Evolutionary conservation across 2,329 filamentous ascomycete species (phyloP).

Genomic region (Penicillium sp.): DNA sequence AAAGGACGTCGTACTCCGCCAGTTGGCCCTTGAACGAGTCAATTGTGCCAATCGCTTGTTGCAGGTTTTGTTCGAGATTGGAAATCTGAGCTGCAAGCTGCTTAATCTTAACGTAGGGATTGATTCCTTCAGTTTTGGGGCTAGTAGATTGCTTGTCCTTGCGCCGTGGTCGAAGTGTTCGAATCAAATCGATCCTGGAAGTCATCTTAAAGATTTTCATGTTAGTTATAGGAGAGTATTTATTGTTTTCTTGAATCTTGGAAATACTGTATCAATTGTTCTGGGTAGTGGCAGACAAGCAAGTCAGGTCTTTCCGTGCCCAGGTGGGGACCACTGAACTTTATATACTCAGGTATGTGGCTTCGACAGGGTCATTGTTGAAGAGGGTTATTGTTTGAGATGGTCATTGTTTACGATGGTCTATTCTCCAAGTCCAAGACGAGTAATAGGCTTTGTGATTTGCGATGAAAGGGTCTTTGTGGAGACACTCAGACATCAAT

Average conservation of each 20-base stretch:
- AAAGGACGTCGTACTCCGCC: slow-evolving; percentile 14
- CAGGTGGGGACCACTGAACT: neutral
- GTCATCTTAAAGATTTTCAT: neutral
- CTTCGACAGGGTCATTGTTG: neutral
- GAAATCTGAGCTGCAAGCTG: slow-evolving; percentile 4
- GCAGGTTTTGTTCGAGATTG: slow-evolving; percentile 4
- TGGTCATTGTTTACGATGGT: neutral
- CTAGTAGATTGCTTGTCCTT: neutral
- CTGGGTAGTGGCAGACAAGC: neutral
- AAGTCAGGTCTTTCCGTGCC: neutral
- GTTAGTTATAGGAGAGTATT: neutral
- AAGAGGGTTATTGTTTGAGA: neutral
- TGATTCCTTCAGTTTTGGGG: neutral
- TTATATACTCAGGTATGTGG: neutral
- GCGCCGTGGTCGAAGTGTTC: neutral
- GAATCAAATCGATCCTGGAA: neutral
- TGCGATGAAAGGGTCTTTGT: neutral
- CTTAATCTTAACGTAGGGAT: neutral
- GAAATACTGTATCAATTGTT: neutral
- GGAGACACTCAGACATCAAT: neutral
- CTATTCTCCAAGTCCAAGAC: neutral
- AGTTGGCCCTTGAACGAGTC: slow-evolving; percentile 4
- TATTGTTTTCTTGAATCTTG: neutral
- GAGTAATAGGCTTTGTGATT: neutral
- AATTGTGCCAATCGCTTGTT: slow-evolving; percentile 7